phyloP scores from a whole-genome alignment of 2,329 filamentous ascomycete genomes.

The Botrytis porri region DNA sequence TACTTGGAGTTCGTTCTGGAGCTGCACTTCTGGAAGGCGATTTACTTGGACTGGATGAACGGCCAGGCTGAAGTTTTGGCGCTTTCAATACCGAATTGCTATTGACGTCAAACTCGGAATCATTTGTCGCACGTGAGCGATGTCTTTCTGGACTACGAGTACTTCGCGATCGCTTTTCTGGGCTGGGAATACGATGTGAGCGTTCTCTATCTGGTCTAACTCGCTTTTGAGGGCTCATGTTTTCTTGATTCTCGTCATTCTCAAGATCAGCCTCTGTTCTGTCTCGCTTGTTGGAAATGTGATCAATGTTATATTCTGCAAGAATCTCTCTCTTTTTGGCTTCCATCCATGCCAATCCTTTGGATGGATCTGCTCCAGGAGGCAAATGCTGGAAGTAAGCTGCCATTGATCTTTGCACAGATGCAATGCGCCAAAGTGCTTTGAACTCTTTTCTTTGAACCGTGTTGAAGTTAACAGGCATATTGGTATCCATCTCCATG shows the following conservation, averaged over 20 bases:
- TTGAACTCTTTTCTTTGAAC: conserved; percentile 30
- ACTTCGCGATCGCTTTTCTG: conserved; percentile 10
- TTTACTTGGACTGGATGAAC: conserved; percentile 9
- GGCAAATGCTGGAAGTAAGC: conserved; percentile 27
- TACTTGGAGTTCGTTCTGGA: conserved; percentile 23
- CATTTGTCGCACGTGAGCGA: background rate
- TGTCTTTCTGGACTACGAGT: conserved; percentile 18
- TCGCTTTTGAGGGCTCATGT: conserved; percentile 32
- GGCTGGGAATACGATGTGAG: conserved; percentile 1
- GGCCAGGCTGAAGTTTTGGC: conserved; percentile 6
- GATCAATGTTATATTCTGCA: conserved; percentile 3
- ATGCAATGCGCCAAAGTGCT: conserved; percentile 33
- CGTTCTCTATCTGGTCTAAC: conserved; percentile 19
- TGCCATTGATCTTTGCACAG: conserved; percentile 34
- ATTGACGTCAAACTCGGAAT: conserved; percentile 16
- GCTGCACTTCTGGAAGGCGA: conserved; percentile 18
- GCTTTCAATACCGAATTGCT: conserved; percentile 15
- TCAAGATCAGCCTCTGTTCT: conserved; percentile 14
- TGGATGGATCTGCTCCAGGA: conserved; percentile 4
- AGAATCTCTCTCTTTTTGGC: conserved; percentile 14
- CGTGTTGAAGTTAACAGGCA: conserved; percentile 30
- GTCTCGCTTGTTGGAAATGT: conserved; percentile 9
- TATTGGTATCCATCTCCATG: conserved; percentile 24
- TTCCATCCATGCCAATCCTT: conserved; percentile 17
- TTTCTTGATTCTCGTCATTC: conserved; percentile 27